Conservation (phyloP, 805 yeast species). For the Isabelozyma pseudorhagii region DNA sequence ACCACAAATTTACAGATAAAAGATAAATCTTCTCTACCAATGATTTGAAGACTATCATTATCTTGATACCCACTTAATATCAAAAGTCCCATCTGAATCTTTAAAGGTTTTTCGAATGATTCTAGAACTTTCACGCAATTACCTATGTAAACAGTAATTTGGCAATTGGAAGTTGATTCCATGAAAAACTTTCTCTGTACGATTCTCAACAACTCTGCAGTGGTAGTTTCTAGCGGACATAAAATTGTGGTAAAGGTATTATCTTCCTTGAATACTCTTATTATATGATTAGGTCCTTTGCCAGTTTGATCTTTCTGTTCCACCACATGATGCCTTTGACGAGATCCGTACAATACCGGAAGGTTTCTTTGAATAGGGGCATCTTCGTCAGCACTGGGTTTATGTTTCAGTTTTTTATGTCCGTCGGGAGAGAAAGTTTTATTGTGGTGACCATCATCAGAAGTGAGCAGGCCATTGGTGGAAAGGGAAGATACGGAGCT, state of each 20-base stretch:
- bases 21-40: conserved; percentile 82
- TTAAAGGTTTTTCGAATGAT: conserved; percentile 70
- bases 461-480: conserved; percentile 1
- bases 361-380: conserved; percentile 6
- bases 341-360: conserved; percentile 35
- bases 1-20: conserved; percentile 78
- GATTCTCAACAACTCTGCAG: conserved; percentile 65
- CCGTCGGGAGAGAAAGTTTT: neutral
- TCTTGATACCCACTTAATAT: conserved; percentile 75
- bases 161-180: conserved; percentile 67
- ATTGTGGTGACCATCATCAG: neutral
- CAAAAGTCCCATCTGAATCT: conserved; percentile 70
- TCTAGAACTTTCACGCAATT: conserved; percentile 71
- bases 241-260: conserved; percentile 83
- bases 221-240: conserved; percentile 74
- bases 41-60: conserved; percentile 69
- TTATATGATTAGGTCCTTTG: conserved; percentile 40
- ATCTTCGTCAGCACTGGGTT: neutral
- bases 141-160: conserved; percentile 72
- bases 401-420: neutral
- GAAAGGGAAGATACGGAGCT: conserved; percentile 1
- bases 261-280: conserved; percentile 79
- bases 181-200: conserved; percentile 77
- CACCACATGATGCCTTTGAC: conserved; percentile 14
- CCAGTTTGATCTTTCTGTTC: conserved; percentile 6